Evolutionary conservation across 352 stramenopile species (phyloP).

Genomic region (Phytophthora pinifolia): DNA sequence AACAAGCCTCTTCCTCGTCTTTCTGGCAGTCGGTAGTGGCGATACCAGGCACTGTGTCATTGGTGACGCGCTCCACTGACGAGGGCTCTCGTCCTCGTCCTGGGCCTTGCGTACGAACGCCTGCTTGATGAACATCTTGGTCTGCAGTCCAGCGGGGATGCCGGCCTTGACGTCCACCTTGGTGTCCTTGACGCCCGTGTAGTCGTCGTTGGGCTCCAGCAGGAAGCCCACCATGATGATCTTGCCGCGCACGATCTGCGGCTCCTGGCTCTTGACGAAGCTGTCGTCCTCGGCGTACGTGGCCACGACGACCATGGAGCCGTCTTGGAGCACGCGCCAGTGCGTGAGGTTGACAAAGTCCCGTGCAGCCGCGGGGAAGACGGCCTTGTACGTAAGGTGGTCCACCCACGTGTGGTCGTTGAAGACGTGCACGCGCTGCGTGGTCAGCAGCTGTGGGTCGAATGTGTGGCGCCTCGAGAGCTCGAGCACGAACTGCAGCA

Average conservation of each 20-base stretch:
- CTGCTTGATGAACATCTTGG: slow-evolving; percentile 77
- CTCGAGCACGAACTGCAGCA: slow-evolving; percentile 62
- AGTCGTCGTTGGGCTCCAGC: slow-evolving; percentile 58
- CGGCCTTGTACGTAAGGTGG: slow-evolving; percentile 65
- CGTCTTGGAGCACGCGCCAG: slow-evolving; percentile 66
- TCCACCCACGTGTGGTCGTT: slow-evolving; percentile 76
- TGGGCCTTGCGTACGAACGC: slow-evolving; percentile 59
- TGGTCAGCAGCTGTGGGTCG: slow-evolving; percentile 57
- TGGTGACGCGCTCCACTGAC: slow-evolving; percentile 44
- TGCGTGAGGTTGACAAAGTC: slow-evolving; percentile 76
- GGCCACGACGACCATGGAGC: slow-evolving; percentile 54
- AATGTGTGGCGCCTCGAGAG: slow-evolving; percentile 45
- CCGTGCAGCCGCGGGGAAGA: slow-evolving; percentile 53
- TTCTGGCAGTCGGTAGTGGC: slow-evolving; percentile 42
- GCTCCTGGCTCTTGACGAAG: slow-evolving; percentile 41
- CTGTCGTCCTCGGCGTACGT: slow-evolving; percentile 41
- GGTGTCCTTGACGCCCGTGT: slow-evolving; percentile 50
- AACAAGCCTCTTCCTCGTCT: slow-evolving; percentile 40
- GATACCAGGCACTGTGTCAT: slow-evolving; percentile 50
- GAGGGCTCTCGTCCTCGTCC: slow-evolving; percentile 42
- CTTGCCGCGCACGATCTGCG: slow-evolving; percentile 51
- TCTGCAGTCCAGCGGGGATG: slow-evolving; percentile 52
- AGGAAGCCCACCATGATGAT: slow-evolving; percentile 65
- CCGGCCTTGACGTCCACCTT: slow-evolving; percentile 66
- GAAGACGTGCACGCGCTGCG: slow-evolving; percentile 54